These are phyloP conservation scores for Casaregolazyma suthepensis DNA, from an alignment of 1,139 yeast genomes.

Conservation along the genomic window DNA sequence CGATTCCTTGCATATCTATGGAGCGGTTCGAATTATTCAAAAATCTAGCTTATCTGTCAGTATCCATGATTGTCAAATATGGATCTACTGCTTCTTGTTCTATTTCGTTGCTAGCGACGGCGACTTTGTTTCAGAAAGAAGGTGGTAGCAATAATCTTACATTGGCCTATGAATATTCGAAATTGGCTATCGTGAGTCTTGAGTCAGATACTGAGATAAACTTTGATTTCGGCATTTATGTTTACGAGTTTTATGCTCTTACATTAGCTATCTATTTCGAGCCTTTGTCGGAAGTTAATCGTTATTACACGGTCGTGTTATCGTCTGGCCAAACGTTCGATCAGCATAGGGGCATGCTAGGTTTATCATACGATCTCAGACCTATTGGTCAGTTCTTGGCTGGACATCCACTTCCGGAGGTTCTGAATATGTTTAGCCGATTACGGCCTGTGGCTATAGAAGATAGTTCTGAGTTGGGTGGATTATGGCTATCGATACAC, in stretches of 20 bases:
- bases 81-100: slow-evolving; percentile 34
- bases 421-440: slow-evolving; percentile 23
- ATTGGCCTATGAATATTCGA: slow-evolving; percentile 38
- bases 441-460: slow-evolving; percentile 25
- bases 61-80: slow-evolving; percentile 28
- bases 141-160: slow-evolving; percentile 35
- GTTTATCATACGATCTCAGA: slow-evolving; percentile 26
- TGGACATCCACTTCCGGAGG: slow-evolving; percentile 27
- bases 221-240: slow-evolving; percentile 37
- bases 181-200: slow-evolving; percentile 39
- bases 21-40: slow-evolving; percentile 23
- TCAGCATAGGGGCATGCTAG: slow-evolving; percentile 26
- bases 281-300: slow-evolving; percentile 38
- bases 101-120: slow-evolving; percentile 31
- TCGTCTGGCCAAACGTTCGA: slow-evolving; percentile 28
- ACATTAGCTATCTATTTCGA: slow-evolving; percentile 43
- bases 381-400: slow-evolving; percentile 29
- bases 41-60: slow-evolving; percentile 28
- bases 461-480: slow-evolving; percentile 22
- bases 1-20: slow-evolving; percentile 30
- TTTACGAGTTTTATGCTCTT: slow-evolving; percentile 42
- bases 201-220: slow-evolving; percentile 36
- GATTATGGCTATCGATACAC: slow-evolving; percentile 29
- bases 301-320: slow-evolving; percentile 27
- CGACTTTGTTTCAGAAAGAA: slow-evolving; percentile 29